Conservation (phyloP, 2,329 filamentous ascomycete species). For the Fusarium xyrophilum region DNA sequence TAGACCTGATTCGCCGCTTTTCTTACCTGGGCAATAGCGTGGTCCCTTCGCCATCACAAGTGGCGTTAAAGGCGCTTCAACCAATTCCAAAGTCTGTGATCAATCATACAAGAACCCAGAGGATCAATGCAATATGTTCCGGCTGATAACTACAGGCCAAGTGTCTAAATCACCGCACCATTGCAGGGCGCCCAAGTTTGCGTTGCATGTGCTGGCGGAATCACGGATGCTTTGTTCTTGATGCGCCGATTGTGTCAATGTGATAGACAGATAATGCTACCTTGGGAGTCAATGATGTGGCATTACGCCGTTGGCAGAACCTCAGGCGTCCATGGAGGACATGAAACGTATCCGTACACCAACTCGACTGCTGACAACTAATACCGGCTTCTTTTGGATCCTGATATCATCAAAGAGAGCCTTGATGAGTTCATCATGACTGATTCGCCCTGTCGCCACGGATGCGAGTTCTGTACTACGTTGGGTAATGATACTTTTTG, state of each 20-base stretch:
- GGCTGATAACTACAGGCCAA: slow-evolving; percentile 10
- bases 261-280: slow-evolving; percentile 24
- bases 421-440: background rate
- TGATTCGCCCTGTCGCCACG: background rate
- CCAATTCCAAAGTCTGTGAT: slow-evolving; percentile 23
- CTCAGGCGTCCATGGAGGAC: background rate
- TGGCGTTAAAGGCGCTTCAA: slow-evolving; percentile 28
- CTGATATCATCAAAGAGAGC: background rate
- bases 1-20: slow-evolving; percentile 22
- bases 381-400: slow-evolving; percentile 1
- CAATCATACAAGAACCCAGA: background rate
- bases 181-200: background rate
- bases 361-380: background rate
- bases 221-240: slow-evolving; percentile 3
- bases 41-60: slow-evolving; percentile 2
- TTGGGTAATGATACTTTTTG: background rate
- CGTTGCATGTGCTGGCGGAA: slow-evolving; percentile 24
- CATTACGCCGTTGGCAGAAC: slow-evolving; percentile 33
- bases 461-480: background rate
- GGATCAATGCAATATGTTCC: background rate
- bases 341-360: slow-evolving; percentile 11
- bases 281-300: slow-evolving; percentile 34
- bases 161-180: background rate
- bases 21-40: slow-evolving; percentile 15
- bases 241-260: slow-evolving; percentile 4